These are phyloP conservation scores for Fagopyrum homotropicum DNA, from an alignment of 148 eudicot genomes.

Conservation along the genomic window DNA sequence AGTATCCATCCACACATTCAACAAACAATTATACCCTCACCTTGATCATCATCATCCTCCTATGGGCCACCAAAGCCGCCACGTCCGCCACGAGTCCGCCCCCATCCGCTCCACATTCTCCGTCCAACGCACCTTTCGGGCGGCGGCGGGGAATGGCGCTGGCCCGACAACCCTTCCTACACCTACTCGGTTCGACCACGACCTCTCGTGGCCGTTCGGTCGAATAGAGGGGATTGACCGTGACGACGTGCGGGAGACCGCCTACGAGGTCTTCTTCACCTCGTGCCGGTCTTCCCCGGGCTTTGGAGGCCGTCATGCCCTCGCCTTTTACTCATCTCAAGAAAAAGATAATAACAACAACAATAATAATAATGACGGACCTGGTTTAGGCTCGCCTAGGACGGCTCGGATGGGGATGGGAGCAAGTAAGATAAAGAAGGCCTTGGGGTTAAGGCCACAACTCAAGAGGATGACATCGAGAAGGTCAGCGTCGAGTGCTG, in stretches of 20 bases:
- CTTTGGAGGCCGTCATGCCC: conserved; percentile 59
- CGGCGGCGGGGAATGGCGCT: too few species aligned
- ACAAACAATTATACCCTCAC: too few species aligned
- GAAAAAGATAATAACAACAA: conserved; percentile 10
- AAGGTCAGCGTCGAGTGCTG: conserved; percentile 23
- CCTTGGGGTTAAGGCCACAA: conserved; percentile 55
- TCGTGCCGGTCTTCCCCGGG: conserved; percentile 89
- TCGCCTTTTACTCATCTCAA: conserved; percentile 32
- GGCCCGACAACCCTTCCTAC: neutral
- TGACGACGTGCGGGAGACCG: conserved; percentile 63
- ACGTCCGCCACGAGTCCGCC: conserved; percentile 14
- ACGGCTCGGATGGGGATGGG: conserved; percentile 63
- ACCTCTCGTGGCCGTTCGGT: conserved; percentile 56
- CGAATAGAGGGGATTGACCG: conserved; percentile 46
- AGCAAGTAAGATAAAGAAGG: conserved; percentile 66
- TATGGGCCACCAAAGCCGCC: conserved; percentile 10
- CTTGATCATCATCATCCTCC: neutral
- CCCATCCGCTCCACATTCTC: conserved; percentile 1
- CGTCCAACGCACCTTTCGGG: neutral
- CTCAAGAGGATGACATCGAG: conserved; percentile 39
- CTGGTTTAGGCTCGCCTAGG: conserved; percentile 33
- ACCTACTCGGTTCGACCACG: conserved; percentile 12
- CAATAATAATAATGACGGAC: conserved; percentile 13
- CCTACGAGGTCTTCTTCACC: conserved; percentile 91
- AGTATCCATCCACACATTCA: neutral